Percentiles rank a stretch among this genome's conserved stretches.
phyloP scores from a whole-genome alignment of 2,329 filamentous ascomycete species.

The Talaromyces sp. region DNA sequence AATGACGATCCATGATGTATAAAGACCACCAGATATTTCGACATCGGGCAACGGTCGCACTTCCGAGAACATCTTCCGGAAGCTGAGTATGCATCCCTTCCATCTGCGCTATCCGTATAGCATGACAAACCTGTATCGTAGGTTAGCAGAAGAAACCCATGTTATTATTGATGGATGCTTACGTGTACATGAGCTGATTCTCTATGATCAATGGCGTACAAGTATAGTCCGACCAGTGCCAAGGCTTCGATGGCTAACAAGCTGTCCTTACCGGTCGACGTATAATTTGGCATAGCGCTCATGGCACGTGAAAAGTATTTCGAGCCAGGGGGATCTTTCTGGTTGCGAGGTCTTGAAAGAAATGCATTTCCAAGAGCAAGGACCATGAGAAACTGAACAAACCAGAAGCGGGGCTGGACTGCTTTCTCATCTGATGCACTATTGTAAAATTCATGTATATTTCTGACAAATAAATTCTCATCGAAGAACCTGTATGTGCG shows the following conservation, averaged over 20 bases:
- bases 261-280: conserved; percentile 32
- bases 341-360: conserved; percentile 9
- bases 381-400: conserved; percentile 14
- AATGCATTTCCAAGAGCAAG: conserved; percentile 16
- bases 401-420: background rate
- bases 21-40: conserved; percentile 39
- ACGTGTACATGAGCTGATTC: conserved; percentile 29
- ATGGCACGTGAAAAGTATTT: conserved; percentile 17
- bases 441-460: background rate
- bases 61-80: conserved; percentile 30
- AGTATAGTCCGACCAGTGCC: conserved; percentile 31
- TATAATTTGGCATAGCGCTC: conserved; percentile 26
- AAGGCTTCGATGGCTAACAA: conserved; percentile 34
- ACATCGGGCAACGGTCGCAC: conserved; percentile 26
- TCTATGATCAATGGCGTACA: conserved; percentile 34
- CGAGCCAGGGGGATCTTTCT: conserved; percentile 13
- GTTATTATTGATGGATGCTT: conserved; percentile 6
- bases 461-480: background rate
- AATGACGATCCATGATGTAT: conserved; percentile 38
- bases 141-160: background rate
- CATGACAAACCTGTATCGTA: conserved; percentile 31
- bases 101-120: conserved; percentile 37
- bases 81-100: conserved; percentile 39
- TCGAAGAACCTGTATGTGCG: background rate
- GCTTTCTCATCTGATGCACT: background rate